These are phyloP conservation scores for Solanum pinnatisectum DNA, from an alignment of 257 asterid species.

Conservation along the genomic window DNA sequence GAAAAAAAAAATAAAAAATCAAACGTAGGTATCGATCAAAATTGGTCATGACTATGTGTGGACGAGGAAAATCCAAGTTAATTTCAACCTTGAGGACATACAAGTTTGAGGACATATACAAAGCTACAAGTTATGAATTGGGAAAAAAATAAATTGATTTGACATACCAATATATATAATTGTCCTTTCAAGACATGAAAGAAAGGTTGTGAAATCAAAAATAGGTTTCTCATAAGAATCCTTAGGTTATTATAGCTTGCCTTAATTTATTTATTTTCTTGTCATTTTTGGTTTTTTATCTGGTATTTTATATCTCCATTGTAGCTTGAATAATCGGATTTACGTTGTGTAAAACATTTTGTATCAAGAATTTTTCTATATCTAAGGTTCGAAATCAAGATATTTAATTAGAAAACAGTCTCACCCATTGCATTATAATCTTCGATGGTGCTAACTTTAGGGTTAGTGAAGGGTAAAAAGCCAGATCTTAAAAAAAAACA, in stretches of 20 bases:
- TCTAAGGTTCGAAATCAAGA: accelerated
- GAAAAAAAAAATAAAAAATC: accelerated
- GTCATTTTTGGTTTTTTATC: neutral
- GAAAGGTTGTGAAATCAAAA: neutral
- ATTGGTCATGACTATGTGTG: neutral
- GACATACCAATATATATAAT: neutral
- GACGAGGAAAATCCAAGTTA: neutral
- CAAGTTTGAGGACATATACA: neutral
- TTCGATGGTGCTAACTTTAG: too few species aligned
- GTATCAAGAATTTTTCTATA: neutral
- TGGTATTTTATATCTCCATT: neutral
- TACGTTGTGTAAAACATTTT: neutral
- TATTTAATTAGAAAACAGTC: accelerated
- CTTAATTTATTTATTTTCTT: neutral
- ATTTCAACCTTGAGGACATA: neutral
- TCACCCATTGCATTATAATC: too few species aligned
- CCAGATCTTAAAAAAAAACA: neutral
- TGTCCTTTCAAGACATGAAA: neutral
- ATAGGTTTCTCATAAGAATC: neutral
- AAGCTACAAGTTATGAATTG: neutral
- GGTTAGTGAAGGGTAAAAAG: neutral
- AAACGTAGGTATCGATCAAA: neutral
- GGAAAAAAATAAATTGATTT: neutral
- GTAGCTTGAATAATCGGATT: accelerated
- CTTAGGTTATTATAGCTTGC: neutral